Conservation (phyloP, 108 stramenopile species). For the Nitzschia putrida region DNA sequence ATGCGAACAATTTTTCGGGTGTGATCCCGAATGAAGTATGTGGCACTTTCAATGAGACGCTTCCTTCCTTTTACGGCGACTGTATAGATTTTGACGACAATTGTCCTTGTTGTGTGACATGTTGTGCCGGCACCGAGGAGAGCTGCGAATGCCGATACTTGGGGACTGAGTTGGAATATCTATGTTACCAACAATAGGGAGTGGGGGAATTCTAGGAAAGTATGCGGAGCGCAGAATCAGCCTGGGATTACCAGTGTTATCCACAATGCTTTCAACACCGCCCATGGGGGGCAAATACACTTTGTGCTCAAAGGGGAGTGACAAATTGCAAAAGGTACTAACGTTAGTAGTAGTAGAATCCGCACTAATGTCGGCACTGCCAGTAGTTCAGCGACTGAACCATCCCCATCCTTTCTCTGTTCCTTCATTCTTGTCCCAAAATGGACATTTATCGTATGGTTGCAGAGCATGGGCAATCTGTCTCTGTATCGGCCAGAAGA, state of each 20-base stretch:
- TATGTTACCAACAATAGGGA: slow-evolving; percentile 25
- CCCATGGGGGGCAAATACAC: too few relatives aligned
- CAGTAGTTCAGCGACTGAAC: too few relatives aligned
- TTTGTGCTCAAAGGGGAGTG: too few relatives aligned
- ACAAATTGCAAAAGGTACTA: too few relatives aligned
- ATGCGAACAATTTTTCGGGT: slow-evolving; percentile 31
- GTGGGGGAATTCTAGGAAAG: too few relatives aligned
- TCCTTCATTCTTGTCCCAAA: neutral
- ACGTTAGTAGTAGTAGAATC: too few relatives aligned
- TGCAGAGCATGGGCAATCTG: slow-evolving; percentile 12
- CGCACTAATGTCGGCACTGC: too few relatives aligned
- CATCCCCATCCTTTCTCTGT: too few relatives aligned
- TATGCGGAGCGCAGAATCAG: too few relatives aligned
- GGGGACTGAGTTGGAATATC: slow-evolving; percentile 26
- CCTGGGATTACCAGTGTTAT: too few relatives aligned
- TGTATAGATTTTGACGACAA: slow-evolving; percentile 37
- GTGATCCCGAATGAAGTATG: slow-evolving; percentile 25
- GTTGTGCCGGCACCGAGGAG: slow-evolving; percentile 26
- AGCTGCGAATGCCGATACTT: slow-evolving; percentile 30
- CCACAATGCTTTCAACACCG: too few relatives aligned
- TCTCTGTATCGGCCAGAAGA: slow-evolving; percentile 39
- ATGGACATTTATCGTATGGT: slow-evolving; percentile 5
- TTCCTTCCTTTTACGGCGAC: slow-evolving; percentile 30
- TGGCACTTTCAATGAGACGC: slow-evolving; percentile 23
- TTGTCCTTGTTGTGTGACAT: slow-evolving; percentile 40